Evolutionary conservation across 2,329 filamentous ascomycete species (phyloP), one percentile per base, ranked within the genome.

Genomic region (Amauroascus verrucosus): DNA sequence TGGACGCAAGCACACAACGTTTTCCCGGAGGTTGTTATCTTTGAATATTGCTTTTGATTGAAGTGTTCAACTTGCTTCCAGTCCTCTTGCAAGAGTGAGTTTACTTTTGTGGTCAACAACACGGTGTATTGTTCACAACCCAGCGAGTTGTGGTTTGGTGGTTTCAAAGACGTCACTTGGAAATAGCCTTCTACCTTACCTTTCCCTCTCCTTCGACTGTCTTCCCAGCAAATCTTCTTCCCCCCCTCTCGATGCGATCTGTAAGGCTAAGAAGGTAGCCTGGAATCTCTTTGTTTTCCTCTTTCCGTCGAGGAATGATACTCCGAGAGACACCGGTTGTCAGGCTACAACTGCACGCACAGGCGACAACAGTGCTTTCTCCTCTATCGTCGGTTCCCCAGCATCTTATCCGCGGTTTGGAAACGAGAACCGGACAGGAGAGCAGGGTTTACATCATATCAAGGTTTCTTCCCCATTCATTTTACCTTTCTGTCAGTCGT

Each of bases 381-480:
- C 6, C 8, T 14, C 38, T 24, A 20, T 35, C 38, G 35, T 16
- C 18, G 16, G 38, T 28, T 30, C 18, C 9, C 14, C 33, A 48
- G 30, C 22, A 41, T 35, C 37, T 13, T 33, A 48, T 43, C 45
- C 51, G 41, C 24, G 30, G 16, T 48, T 41, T 41, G 22, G 24
- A 45, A 44, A 18, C 49, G 40, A 40, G 28, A 40, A 13, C 45
- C 51, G 22, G 26, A 53, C 40, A 40, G 28, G 16, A 35, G 28
- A 14, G 24, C 8, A 26, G 41, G 13, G 28, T 51, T 48, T 53
- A 56, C 51, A 43, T 45, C 48, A 56, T 56, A 51, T 45, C 53
- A 56, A 54, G 47, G 52, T 53, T 56, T 54, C 40, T 18, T 26
- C 35, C 51, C 40, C 26, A 28, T 38, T 28, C 7, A 28, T 44